A percentile compares a stretch with the other conserved stretches of the same genome.
phyloP scores from a whole-genome alignment of 768 basidiomycete genomes.

The Auriscalpium microsporum region DNA sequence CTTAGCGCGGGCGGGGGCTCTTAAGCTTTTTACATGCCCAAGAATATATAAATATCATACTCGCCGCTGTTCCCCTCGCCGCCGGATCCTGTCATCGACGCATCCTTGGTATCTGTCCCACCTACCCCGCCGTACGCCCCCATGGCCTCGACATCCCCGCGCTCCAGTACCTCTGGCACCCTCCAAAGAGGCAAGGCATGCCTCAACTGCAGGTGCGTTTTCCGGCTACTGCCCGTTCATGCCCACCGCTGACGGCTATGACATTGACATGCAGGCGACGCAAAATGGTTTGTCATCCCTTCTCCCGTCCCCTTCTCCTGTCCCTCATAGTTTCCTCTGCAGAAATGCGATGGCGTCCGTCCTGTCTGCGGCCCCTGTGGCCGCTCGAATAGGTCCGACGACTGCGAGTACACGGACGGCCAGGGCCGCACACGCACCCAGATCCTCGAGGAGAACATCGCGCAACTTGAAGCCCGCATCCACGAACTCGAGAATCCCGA shows the following conservation, averaged over 20 bases:
- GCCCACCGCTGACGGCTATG: not conserved
- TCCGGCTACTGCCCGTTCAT: not conserved
- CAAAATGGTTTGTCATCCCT: slow-evolving; percentile 8
- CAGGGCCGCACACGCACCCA: slow-evolving; percentile 50
- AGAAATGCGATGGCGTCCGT: slow-evolving; percentile 61
- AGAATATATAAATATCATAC: slow-evolving; percentile 8
- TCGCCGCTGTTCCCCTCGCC: not conserved
- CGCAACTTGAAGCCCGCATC: slow-evolving; percentile 45
- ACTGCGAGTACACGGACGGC: slow-evolving; percentile 65
- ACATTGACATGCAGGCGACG: slow-evolving; percentile 4
- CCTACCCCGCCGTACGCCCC: not conserved
- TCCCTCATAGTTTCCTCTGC: not conserved
- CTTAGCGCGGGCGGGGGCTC: not conserved
- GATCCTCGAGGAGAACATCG: slow-evolving; percentile 49
- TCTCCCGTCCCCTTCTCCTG: not conserved
- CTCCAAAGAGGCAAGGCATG: slow-evolving; percentile 17
- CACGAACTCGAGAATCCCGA: slow-evolving; percentile 16
- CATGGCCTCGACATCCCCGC: slow-evolving; percentile 9
- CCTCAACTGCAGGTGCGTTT: slow-evolving; percentile 13
- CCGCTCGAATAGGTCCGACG: slow-evolving; percentile 47
- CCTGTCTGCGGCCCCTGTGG: slow-evolving; percentile 60
- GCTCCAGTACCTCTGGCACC: slow-evolving; percentile 1
- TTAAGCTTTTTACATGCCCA: not conserved
- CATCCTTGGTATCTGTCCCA: not conserved
- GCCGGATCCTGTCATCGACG: no score